Conservation (phyloP, 768 basidiomycete genomes). For the Coprinopsis strossmayeri region DNA sequence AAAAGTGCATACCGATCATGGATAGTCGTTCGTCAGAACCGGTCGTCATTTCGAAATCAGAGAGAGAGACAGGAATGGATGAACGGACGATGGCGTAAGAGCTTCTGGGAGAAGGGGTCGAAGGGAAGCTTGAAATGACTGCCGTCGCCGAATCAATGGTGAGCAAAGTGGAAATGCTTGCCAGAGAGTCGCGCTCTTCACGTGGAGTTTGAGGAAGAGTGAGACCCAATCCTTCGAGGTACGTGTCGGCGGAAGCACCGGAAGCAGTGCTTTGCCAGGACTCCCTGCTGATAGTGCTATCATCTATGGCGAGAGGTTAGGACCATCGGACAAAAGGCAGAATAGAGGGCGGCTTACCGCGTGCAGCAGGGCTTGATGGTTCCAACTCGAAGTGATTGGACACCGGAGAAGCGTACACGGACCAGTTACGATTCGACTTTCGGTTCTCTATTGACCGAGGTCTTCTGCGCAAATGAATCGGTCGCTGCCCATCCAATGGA, state of each 20-base stretch:
- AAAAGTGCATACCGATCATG: conserved; percentile 24
- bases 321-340: not conserved
- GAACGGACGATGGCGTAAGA: conserved; percentile 18
- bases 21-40: conserved; percentile 26
- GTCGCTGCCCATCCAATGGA: conserved; percentile 11
- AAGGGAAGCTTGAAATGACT: conserved; percentile 35
- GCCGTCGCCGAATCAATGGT: conserved; percentile 55
- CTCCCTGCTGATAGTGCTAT: conserved; percentile 5
- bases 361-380: not conserved
- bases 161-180: conserved; percentile 51
- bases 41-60: conserved; percentile 36
- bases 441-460: conserved; percentile 14
- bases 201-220: conserved; percentile 27
- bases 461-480: conserved; percentile 14
- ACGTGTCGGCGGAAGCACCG: conserved; percentile 24
- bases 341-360: not conserved
- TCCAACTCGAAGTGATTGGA: not conserved
- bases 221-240: conserved; percentile 34
- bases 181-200: conserved; percentile 37
- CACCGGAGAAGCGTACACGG: conserved; percentile 8
- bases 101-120: not conserved
- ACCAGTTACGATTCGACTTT: conserved; percentile 22
- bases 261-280: conserved; percentile 9
- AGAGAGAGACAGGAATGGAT: conserved; percentile 30
- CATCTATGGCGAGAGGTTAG: too few relatives aligned